Conservation (phyloP, 75 land plant species). For the Adiantum capillusveneris region DNA sequence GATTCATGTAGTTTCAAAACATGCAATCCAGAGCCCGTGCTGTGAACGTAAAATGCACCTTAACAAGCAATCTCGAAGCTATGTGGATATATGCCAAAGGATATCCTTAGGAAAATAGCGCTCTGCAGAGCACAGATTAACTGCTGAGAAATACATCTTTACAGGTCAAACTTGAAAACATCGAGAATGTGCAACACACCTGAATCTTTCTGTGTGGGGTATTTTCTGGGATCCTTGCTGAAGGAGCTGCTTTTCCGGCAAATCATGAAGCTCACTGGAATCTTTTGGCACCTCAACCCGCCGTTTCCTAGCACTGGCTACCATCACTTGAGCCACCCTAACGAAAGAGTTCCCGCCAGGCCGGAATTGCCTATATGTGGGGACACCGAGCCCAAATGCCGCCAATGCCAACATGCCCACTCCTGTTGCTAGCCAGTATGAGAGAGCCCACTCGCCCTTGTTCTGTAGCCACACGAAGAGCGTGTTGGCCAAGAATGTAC, state of each 20-base stretch:
- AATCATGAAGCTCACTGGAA: not conserved
- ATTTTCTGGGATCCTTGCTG: not conserved
- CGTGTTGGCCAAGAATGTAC: conserved; percentile 62
- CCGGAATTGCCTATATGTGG: conserved; percentile 11
- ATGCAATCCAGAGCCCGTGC: too few relatives aligned
- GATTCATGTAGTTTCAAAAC: too few relatives aligned
- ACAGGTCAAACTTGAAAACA: too few relatives aligned
- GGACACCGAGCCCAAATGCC: conserved; percentile 5
- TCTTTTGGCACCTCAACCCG: not conserved
- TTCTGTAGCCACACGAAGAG: conserved; percentile 61
- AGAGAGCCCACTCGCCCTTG: conserved; percentile 8
- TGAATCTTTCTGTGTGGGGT: not conserved
- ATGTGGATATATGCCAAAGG: too few relatives aligned
- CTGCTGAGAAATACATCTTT: too few relatives aligned
- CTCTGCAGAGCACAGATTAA: too few relatives aligned
- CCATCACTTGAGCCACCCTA: conserved; percentile 14
- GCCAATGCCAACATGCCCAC: not conserved
- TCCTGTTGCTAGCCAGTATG: conserved; percentile 11
- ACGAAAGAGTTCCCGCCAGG: conserved; percentile 18
- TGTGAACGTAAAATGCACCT: too few relatives aligned
- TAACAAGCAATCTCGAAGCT: too few relatives aligned
- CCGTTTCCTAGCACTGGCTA: conserved; percentile 14
- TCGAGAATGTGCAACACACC: too few relatives aligned
- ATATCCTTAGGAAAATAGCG: too few relatives aligned
- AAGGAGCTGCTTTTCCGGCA: not conserved